Percentiles rank a stretch among this genome's conserved stretches.
phyloP scores from a whole-genome alignment of 352 stramenopile species.

The Globisporangium okanoganense region DNA sequence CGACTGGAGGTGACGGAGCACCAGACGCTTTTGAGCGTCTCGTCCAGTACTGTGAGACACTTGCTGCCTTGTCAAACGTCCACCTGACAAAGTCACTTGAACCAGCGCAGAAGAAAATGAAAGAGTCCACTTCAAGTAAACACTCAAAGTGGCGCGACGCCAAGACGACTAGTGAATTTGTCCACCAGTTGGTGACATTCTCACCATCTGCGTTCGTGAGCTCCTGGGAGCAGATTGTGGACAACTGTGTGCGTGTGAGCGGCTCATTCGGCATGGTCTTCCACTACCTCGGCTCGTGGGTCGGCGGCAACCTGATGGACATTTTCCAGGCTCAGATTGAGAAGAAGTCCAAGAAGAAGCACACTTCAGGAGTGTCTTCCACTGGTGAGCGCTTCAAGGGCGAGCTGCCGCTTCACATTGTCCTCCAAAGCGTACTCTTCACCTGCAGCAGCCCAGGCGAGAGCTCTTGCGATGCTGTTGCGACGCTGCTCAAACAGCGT shows the following conservation, averaged over 20 bases:
- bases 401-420: constrained; percentile 10
- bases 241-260: constrained; percentile 24
- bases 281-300: constrained; percentile 47
- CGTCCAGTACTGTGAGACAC: constrained; percentile 23
- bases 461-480: not conserved
- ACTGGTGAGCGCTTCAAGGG: constrained; percentile 6
- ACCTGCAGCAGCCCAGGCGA: not conserved
- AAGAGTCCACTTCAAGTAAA: not conserved
- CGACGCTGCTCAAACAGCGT: constrained; percentile 15
- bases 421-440: constrained; percentile 20
- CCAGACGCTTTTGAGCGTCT: constrained; percentile 39
- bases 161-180: not conserved
- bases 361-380: not conserved
- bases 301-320: constrained; percentile 37
- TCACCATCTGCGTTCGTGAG: constrained; percentile 22
- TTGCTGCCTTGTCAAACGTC: not conserved
- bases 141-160: constrained; percentile 9
- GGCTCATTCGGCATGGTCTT: constrained; percentile 35
- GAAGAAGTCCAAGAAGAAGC: constrained; percentile 19
- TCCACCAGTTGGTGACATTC: constrained; percentile 20
- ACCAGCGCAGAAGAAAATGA: constrained; percentile 7
- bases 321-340: not conserved
- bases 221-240: constrained; percentile 33
- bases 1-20: not conserved
- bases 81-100: not conserved